These are phyloP conservation scores for Aphanomyces stellatus DNA, from an alignment of 352 stramenopile species.

Conservation along the genomic window DNA sequence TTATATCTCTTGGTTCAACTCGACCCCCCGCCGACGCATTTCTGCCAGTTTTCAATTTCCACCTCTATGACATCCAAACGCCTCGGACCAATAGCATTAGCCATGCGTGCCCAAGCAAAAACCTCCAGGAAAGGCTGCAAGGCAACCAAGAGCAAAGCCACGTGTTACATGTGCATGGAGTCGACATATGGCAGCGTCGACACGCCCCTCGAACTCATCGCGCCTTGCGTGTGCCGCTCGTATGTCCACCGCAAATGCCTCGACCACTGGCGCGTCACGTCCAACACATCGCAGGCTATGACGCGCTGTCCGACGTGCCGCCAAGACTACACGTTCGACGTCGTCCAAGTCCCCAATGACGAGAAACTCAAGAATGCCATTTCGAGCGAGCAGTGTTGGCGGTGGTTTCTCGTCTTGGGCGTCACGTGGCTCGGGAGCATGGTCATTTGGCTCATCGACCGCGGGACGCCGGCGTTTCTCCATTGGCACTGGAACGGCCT, in stretches of 20 bases:
- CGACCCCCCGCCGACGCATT: no score
- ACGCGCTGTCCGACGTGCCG: constrained; percentile 1
- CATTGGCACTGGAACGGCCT: constrained; percentile 12
- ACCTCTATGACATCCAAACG: no score
- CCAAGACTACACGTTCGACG: neutral
- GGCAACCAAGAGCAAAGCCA: neutral
- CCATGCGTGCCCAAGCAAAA: neutral
- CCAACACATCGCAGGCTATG: neutral
- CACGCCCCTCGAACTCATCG: constrained; percentile 8
- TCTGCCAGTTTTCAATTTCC: no score
- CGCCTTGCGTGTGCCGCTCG: neutral
- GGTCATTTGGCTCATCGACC: constrained; percentile 7
- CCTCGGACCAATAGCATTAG: no score
- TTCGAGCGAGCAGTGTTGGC: neutral
- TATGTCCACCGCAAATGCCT: constrained; percentile 17
- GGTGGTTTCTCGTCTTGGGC: neutral
- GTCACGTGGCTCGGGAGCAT: constrained; percentile 1
- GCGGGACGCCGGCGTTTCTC: constrained; percentile 9
- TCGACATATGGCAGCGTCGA: neutral
- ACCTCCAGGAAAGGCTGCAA: no score
- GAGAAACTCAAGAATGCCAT: neutral
- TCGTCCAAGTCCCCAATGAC: neutral
- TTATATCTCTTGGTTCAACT: no score
- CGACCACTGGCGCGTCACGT: constrained; percentile 3
- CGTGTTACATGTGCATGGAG: constrained; percentile 9